Base-by-base conservation (phyloP, 768 basidiomycete species). In the Suillus decipiens region DNA sequence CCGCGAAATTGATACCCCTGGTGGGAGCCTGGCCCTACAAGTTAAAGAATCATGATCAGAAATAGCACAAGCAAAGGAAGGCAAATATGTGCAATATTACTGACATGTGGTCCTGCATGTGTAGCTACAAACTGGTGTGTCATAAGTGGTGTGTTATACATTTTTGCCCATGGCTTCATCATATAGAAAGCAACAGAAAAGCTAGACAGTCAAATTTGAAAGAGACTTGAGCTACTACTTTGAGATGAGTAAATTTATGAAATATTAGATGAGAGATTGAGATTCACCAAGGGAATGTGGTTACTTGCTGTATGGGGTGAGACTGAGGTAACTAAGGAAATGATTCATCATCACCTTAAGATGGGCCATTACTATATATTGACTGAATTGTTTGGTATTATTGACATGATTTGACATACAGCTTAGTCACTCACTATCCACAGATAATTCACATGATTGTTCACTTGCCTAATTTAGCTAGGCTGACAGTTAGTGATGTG, bases 121-220 rank as follows among this genome's bases (percentile, higher is more conserved):
- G 37, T 19, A 28, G 39, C 22, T 56, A 37, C 22, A n/a, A 5
- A 24, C 39, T 37, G 37, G 55, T 56, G 55, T 17, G 37, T 39
- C 24, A 28, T 28, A 39, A 57, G 37, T 15, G 22, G 36, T 24
- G 19, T 53, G 31, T 33, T 19, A 53, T 53, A 19, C 17, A 37
- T 24, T 17, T 22, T 39, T 57, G 55, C 17, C 37, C 37, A 57
- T 33, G 33, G 51, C 10, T 53, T 53, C 51, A 57, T 57, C 15
- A 39, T 56, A 10, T 39, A n/a, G 53, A 56, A 28, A 39, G 37
- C 37, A 39, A 57, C 17, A 41, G 37, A 41, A 51, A 51, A 57
- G 37, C 37, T 56, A 22, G 11, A 9, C 39, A 17, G 19, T 17
- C 12, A 37, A 37, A 37, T 37, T 56, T 15, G 15, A 22, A 37